Base-by-base conservation (phyloP, 2,329 filamentous ascomycete genomes). In the Aotearoamyces nothofagi region DNA sequence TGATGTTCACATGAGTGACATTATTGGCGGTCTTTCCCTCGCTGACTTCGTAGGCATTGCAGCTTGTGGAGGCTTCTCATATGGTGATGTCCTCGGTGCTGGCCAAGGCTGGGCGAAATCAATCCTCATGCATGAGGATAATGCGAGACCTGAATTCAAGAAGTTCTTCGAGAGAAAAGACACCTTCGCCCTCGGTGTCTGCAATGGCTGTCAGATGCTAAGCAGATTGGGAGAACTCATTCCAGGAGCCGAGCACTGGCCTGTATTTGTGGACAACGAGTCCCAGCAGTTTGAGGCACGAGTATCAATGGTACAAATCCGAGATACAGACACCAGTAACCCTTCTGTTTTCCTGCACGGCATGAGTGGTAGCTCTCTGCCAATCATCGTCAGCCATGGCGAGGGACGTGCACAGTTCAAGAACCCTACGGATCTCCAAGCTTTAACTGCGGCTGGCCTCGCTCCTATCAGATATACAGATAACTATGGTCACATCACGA, bases 161-260 rank as follows among this genome's bases (percentile, higher is more conserved):
- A 55, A 60, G 27, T 96, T 94, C 66, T 96, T 96, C 58, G 66
- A 74, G 40, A 72, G 90, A 16, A 69, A 75, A 4, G 83, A 94
- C 49, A 96, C 90, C 0, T 96, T 98, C 54, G 66, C 83, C 0
- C 66, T 98, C 1, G 90, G 90, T 43, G 83, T 96, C 17, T 96
- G 90, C 66, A 98, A 98, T 51, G 90, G 90, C 28, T 96, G 90
- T 50, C 90, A 98, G 55, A 92, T 96, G 71, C 61, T 96, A 22
- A 79, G 78, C 5, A 73, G 83, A 28, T 60, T 92, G 22, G 82
- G 82, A 47, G 72, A 78, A 34, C 61, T 93, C 30, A 92, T 94
- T 38, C 86, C 84, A 1, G 86, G 84, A n/a, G 72, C 84, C 0
- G 60, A 69, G 39, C 57, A 68, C 44, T 94, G 86, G 84, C 86